Conservation (phyloP, 2,329 filamentous ascomycete genomes). For the Fusarium foetens region DNA sequence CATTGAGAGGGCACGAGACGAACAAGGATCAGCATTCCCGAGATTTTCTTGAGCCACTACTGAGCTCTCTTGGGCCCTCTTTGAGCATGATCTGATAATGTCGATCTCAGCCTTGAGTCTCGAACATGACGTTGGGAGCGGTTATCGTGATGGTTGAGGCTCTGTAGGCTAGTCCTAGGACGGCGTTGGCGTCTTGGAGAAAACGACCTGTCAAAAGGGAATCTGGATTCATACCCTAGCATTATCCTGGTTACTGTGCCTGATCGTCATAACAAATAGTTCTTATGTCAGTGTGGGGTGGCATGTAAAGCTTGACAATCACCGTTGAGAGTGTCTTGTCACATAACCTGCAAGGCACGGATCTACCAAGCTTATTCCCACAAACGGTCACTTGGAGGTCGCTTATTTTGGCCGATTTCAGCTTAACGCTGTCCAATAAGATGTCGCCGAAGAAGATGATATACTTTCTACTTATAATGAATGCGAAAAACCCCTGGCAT, state of each 20-base stretch:
- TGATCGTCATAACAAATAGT: background rate
- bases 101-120: background rate
- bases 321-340: conserved; percentile 6
- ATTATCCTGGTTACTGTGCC: background rate
- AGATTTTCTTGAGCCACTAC: background rate
- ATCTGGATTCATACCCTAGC: background rate
- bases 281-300: background rate
- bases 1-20: background rate
- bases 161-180: background rate
- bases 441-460: accelerated
- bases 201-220: background rate
- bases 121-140: background rate
- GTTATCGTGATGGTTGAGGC: background rate
- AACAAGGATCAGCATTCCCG: background rate
- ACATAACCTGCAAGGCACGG: conserved; percentile 6
- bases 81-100: background rate
- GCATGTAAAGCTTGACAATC: background rate
- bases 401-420: background rate
- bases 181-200: background rate
- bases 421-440: background rate
- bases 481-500: conserved; percentile 6
- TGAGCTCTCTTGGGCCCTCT: accelerated
- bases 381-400: background rate
- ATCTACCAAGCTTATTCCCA: conserved; percentile 19
- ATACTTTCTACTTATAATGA: background rate